Base-by-base conservation (phyloP, 768 basidiomycete species). In the Suillus hirtellus region DNA sequence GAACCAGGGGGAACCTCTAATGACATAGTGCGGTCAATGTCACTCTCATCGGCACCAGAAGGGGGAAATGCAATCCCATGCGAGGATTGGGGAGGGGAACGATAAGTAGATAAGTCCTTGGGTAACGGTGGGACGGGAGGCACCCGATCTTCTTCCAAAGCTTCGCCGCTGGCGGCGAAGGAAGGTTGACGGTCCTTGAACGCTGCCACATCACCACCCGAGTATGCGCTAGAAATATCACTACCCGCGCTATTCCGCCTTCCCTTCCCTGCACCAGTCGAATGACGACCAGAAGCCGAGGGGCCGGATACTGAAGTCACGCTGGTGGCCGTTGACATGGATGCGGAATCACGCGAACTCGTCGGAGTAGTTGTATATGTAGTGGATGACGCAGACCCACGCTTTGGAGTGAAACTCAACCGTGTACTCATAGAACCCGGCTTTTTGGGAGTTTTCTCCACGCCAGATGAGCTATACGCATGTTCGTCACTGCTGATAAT, bases 101-200 rank as follows among this genome's bases (percentile, higher is more conserved):
- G 87, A 77, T 87, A 92, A 24, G 77, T 86, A n/a, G 89, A 87
- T 61, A 95, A 75, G 70, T 95, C 93, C 78, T 97, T 96, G 49
- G 95, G 95, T 34, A 97, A 79, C 43, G 95, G 95, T 42, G 95
- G 95, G 4, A 96, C 94, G 34, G 95, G 95, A 19, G 95, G 95
- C n/a, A 97, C 95, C 62, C 78, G 70, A 63, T 79, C 78, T 67
- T 86, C 86, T 63, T 92, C 90, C 49, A 78, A 74, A 49, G 76
- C 75, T 65, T 94, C 91, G 56, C 81, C 84, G 66, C 82, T 84
- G 59, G 78, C 77, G 53, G 84, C 85, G 61, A 89, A 80, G 27
- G 81, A 85, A 59, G 86, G 85, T 50, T 82, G 85, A 53, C 90
- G 87, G 70, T 93, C 92, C 66, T 87, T 89, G 65, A 86, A 77